Evolutionary conservation across 331 rosid genomes (phyloP), one percentile per base, ranked within the genome.

Genomic region (Prunus yedoensis): DNA sequence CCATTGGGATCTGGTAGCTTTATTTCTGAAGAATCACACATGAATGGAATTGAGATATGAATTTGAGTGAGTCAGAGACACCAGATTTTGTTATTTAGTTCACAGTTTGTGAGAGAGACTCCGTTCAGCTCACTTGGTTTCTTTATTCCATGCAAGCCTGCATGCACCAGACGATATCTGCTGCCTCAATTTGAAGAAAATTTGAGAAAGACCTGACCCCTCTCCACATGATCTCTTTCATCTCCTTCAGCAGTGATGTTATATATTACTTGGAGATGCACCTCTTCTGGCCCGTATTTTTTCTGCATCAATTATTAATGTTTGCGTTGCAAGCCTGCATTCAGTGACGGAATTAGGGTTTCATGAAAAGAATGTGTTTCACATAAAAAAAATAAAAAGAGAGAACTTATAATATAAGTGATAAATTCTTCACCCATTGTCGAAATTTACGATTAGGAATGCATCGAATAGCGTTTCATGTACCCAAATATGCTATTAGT

Each of bases 71-170:
- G 78, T 51, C 51, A 69, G 68, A 21, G 23, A 10, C 32, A 17
- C 57, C 30, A 35, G 25, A 35, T 47, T 54, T 70, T 65, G 57
- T 66, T 52, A 64, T 51, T 54, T 32, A 18, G 72, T 54, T 54
- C 21, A 0, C 46, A 30, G 20, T 15, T 45, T 35, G 16, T 60
- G 50, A 47, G 43, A 62, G 45, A 68, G 81, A 77, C 78, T 71
- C 52, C 60, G 75, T 81, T 77, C 85, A 62, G 62, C 66, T 77
- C 82, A 73, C 76, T 68, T 67, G 74, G 82, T 72, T 78, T 57
- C 28, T 71, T 52, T 71, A 73, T 68, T 51, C 69, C 60, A 60
- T 46, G 58, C 69, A 46, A 73, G 3, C 63, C 75, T 70, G 68
- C 74, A 21, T 54, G 52, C 5, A 35, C 1, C 43, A 38, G 43